Evolutionary conservation across 179 eudicot species (phyloP).

Genomic region (Camellia oleifera): DNA sequence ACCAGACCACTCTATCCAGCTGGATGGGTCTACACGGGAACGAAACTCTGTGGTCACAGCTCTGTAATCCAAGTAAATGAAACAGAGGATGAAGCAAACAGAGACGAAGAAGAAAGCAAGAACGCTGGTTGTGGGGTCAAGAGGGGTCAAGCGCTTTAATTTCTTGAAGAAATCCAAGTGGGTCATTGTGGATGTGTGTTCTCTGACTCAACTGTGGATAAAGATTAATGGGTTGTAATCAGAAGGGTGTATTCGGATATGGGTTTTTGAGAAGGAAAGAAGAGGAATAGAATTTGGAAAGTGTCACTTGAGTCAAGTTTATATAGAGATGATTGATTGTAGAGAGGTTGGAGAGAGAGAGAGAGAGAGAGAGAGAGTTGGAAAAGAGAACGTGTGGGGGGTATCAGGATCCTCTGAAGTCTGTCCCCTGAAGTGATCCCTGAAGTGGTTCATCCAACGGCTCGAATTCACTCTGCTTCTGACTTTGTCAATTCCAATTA

Average conservation of each 20-base stretch:
- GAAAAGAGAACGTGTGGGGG: constrained; percentile 10
- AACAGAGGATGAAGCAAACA: constrained; percentile 38
- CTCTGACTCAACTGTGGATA: not conserved
- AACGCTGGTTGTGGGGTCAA: constrained; percentile 34
- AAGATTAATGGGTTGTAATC: not conserved
- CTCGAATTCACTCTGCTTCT: too few relatives aligned
- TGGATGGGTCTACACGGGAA: constrained; percentile 6
- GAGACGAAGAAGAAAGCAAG: constrained; percentile 39
- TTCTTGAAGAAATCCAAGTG: constrained; percentile 52
- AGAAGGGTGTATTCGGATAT: not conserved
- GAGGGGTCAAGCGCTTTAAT: constrained; percentile 40
- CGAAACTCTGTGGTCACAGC: constrained; percentile 18
- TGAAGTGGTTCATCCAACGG: too few relatives aligned
- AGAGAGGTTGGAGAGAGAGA: not conserved
- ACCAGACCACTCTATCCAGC: constrained; percentile 26
- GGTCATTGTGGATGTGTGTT: constrained; percentile 18
- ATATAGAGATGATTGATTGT: not conserved
- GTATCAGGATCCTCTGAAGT: too few relatives aligned
- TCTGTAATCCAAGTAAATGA: constrained; percentile 55
- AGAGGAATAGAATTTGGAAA: not conserved
- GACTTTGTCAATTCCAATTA: too few relatives aligned
- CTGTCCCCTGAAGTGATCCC: too few relatives aligned
- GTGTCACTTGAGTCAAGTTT: not conserved
- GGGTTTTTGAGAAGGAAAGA: not conserved
- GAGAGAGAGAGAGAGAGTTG: not conserved